phyloP scores from a whole-genome alignment of 352 stramenopile genomes.

The Pythium aquatile region DNA sequence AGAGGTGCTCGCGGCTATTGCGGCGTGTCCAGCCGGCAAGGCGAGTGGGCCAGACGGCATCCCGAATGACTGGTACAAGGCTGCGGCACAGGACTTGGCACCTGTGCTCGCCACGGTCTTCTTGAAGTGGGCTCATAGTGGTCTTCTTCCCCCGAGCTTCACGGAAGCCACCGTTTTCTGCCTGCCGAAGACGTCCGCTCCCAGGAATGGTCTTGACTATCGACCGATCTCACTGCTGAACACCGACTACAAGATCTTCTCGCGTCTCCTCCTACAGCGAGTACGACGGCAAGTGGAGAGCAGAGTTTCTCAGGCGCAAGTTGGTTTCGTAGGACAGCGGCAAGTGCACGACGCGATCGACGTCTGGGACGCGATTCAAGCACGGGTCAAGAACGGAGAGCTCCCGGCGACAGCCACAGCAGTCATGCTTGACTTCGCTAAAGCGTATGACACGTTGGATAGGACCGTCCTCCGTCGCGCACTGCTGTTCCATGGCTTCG shows the following conservation, averaged over 20 bases:
- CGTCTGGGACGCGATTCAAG: neutral
- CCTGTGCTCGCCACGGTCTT: neutral
- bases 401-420: neutral
- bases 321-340: neutral
- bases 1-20: neutral
- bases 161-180: slow-evolving; percentile 5
- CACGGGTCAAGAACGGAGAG: neutral
- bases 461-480: neutral
- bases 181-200: slow-evolving; percentile 1
- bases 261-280: neutral
- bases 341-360: slow-evolving; percentile 10
- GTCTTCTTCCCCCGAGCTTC: slow-evolving; percentile 4
- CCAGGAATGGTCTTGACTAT: slow-evolving; percentile 5
- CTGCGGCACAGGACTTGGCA: neutral
- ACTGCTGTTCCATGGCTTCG: neutral
- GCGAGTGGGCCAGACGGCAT: slow-evolving; percentile 11
- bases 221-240: slow-evolving; percentile 12
- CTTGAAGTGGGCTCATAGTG: neutral
- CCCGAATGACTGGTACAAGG: slow-evolving; percentile 14
- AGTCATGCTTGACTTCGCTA: slow-evolving; percentile 10
- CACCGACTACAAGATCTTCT: slow-evolving; percentile 20
- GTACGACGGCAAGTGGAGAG: neutral
- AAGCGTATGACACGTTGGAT: slow-evolving; percentile 16
- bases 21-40: slow-evolving; percentile 3
- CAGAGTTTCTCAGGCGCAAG: too few relatives aligned